Evolutionary conservation across 208 protist species (phyloP).

Genomic region (Acanthamoeba lenticulata): DNA sequence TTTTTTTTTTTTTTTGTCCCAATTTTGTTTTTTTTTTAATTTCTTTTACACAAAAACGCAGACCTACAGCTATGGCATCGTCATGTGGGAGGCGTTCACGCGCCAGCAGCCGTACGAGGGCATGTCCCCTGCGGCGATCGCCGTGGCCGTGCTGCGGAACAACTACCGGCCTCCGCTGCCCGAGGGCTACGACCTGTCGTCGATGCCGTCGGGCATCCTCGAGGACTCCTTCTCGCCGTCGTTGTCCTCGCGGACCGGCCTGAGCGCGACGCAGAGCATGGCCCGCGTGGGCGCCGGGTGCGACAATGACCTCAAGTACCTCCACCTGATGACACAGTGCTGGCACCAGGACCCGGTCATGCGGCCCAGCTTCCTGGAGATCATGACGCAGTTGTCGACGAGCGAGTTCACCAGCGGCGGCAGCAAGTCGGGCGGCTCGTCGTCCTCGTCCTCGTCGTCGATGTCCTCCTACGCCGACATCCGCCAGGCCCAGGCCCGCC

Average conservation of each 20-base stretch:
- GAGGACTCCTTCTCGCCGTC: neutral
- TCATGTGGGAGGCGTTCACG: conserved; percentile 27
- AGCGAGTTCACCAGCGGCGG: neutral
- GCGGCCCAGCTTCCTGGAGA: conserved; percentile 18
- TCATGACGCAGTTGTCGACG: neutral
- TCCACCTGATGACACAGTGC: neutral
- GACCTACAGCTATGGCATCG: neutral
- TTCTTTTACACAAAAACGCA: neutral
- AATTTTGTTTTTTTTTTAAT: neutral
- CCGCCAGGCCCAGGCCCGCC: neutral
- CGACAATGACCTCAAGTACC: neutral
- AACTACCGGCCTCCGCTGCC: neutral
- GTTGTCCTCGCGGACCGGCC: neutral
- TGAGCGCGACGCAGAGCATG: neutral
- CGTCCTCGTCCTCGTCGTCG: neutral
- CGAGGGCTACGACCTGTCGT: neutral
- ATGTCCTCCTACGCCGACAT: neutral
- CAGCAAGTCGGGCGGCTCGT: neutral
- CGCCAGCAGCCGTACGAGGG: conserved; percentile 12
- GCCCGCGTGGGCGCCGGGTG: neutral
- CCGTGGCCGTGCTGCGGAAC: neutral
- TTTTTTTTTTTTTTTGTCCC: too few species aligned
- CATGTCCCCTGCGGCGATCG: neutral
- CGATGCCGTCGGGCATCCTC: neutral
- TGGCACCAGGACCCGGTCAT: conserved; percentile 23